Conservation (phyloP, 148 eudicot species). For the Silene uniflora region DNA sequence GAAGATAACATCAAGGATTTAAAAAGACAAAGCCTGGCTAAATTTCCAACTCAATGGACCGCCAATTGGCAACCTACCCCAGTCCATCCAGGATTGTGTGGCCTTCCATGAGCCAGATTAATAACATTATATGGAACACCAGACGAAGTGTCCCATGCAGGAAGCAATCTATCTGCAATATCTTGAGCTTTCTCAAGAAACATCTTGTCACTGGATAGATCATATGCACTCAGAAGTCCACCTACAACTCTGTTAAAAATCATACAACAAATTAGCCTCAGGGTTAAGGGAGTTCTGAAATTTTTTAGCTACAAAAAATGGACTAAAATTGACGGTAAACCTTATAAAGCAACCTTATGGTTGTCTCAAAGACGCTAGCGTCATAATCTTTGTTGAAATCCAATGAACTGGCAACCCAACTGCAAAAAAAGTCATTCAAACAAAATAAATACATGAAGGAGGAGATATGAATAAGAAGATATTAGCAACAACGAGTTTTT, state of each 20-base stretch:
- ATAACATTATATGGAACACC: constrained; percentile 88
- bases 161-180: constrained; percentile 88
- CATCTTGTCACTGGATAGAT: constrained; percentile 84
- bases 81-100: constrained; percentile 97
- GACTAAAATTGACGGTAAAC: constrained; percentile 44
- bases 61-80: constrained; percentile 52
- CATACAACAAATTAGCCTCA: constrained; percentile 7
- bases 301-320: constrained; percentile 3
- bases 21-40: background rate
- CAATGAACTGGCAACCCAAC: constrained; percentile 88
- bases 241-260: constrained; percentile 79
- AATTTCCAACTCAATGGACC: background rate
- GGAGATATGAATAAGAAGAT: background rate
- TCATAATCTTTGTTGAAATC: constrained; percentile 95
- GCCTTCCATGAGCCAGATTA: constrained; percentile 80
- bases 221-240: constrained; percentile 94
- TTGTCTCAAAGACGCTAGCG: constrained; percentile 97
- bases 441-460: background rate
- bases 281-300: constrained; percentile 3
- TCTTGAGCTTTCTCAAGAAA: constrained; percentile 95
- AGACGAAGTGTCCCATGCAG: constrained; percentile 96
- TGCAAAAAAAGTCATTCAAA: constrained; percentile 28
- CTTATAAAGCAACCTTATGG: constrained; percentile 96
- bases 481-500: too few species aligned
- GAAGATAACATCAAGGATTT: background rate